Conservation (phyloP, 2,329 filamentous ascomycete genomes). For the Fusarium sp. region DNA sequence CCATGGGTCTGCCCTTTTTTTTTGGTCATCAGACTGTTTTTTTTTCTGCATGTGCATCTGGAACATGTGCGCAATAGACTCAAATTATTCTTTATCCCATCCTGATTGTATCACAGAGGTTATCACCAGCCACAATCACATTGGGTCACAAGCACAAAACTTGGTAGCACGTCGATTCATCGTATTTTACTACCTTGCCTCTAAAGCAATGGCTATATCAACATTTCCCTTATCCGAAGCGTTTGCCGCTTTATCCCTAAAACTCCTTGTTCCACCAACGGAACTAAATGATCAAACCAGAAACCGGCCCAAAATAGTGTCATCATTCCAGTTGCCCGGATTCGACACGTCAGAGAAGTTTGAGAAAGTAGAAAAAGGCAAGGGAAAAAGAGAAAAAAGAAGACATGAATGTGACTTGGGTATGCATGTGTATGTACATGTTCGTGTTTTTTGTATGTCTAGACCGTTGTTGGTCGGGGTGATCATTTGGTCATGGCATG, state of each 20-base stretch:
- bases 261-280: constrained; percentile 28
- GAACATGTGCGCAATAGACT: not conserved
- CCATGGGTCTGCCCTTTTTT: not conserved
- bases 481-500: not conserved
- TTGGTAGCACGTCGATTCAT: constrained; percentile 29
- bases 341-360: not conserved
- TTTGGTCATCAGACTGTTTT: not conserved
- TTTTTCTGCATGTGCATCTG: not conserved
- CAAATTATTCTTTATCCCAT: not conserved
- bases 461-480: not conserved
- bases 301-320: constrained; percentile 32
- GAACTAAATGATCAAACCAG: constrained; percentile 32
- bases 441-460: not conserved
- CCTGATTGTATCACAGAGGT: too few species aligned
- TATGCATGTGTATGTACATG: constrained; percentile 12
- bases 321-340: not conserved
- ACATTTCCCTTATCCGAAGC: constrained; percentile 19
- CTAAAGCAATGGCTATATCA: constrained; percentile 5
- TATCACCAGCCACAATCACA: not conserved
- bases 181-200: constrained; percentile 22
- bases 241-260: constrained; percentile 35
- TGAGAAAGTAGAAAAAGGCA: not conserved
- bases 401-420: constrained; percentile 3
- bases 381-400: not conserved
- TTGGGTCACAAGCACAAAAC: not conserved